Evolutionary conservation across 257 asterid species (phyloP).

Genomic region (Solanum appendiculatum): DNA sequence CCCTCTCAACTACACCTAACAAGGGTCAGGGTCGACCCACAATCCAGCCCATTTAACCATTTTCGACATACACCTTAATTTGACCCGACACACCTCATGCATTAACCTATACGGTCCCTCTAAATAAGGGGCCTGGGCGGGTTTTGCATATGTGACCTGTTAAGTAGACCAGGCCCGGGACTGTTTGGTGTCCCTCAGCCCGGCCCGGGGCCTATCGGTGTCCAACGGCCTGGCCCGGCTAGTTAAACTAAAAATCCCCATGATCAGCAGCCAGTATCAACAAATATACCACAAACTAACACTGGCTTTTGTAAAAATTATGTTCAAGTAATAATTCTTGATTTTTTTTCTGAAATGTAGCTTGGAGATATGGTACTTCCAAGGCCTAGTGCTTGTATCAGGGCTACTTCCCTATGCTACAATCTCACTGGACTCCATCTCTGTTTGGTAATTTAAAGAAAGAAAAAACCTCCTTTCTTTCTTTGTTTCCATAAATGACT

Average conservation of each 20-base stretch:
- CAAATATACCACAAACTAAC: not conserved
- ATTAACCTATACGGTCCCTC: not conserved
- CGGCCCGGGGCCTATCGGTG: not conserved
- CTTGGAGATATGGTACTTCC: conserved; percentile 29
- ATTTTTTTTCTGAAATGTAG: not conserved
- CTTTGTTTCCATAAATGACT: not conserved
- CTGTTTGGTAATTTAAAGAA: conserved; percentile 11
- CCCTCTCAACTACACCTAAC: not conserved
- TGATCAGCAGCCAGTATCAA: not conserved
- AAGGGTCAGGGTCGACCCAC: not conserved
- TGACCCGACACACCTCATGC: not conserved
- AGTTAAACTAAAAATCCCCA: not conserved
- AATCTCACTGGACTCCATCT: conserved; percentile 17
- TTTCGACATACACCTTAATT: not conserved
- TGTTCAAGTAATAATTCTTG: not conserved
- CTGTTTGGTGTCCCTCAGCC: not conserved
- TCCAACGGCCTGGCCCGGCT: not conserved
- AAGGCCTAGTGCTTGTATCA: conserved; percentile 21
- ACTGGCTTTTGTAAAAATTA: not conserved
- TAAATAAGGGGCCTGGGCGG: not conserved
- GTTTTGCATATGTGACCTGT: not conserved
- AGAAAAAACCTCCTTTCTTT: not conserved
- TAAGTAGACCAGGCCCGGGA: not conserved
- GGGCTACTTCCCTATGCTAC: conserved; percentile 24
- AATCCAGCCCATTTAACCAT: not conserved